phyloP scores from a whole-genome alignment of 306 rosid species.

The Begonia fuchsioides region DNA sequence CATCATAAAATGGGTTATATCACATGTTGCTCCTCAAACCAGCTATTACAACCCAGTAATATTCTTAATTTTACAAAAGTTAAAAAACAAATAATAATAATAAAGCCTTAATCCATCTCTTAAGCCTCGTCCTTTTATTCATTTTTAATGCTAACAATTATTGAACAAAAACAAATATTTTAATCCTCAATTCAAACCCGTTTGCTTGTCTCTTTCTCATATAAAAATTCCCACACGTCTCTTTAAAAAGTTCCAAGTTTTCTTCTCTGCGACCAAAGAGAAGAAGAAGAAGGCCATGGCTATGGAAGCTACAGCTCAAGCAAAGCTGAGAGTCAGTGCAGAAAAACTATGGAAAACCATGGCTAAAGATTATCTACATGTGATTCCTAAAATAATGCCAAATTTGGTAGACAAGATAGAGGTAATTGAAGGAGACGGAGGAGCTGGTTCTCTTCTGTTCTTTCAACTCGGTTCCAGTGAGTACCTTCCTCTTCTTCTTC shows the following conservation, averaged over 20 bases:
- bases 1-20: too few species aligned
- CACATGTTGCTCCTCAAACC: too few species aligned
- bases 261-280: background rate
- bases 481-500: background rate
- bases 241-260: background rate
- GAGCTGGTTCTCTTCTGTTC: constrained; percentile 35
- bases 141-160: too few species aligned
- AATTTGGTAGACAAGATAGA: constrained; percentile 30
- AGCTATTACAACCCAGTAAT: too few species aligned
- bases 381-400: constrained; percentile 36
- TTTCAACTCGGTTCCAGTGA: constrained; percentile 34
- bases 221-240: background rate
- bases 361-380: constrained; percentile 20
- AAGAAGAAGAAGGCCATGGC: constrained; percentile 8
- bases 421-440: constrained; percentile 57
- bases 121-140: too few species aligned
- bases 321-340: constrained; percentile 25
- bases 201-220: too few species aligned
- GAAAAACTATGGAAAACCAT: constrained; percentile 38
- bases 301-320: constrained; percentile 31
- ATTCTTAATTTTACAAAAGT: too few species aligned
- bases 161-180: too few species aligned
- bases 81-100: too few species aligned
- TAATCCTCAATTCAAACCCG: too few species aligned
- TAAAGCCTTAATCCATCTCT: too few species aligned